Evolutionary conservation across 805 yeast genomes (phyloP).

Genomic region (Cyberlindnera mycetangii): DNA sequence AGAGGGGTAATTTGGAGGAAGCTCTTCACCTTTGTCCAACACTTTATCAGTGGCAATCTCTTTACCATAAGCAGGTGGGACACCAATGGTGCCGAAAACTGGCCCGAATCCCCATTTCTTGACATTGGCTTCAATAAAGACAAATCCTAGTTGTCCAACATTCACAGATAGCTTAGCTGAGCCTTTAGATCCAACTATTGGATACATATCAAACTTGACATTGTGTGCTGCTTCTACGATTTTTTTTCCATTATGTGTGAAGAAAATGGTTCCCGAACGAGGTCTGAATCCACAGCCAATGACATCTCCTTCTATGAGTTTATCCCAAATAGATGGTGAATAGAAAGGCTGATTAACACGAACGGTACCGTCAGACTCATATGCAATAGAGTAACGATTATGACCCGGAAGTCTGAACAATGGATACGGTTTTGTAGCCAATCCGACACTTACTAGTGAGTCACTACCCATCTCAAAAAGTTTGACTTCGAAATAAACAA

Average conservation of each 20-base stretch:
- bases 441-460: constrained; percentile 65
- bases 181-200: constrained; percentile 85
- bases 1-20: constrained; percentile 69
- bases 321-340: constrained; percentile 51
- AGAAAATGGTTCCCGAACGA: constrained; percentile 81
- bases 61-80: constrained; percentile 44
- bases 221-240: constrained; percentile 80
- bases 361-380: constrained; percentile 81
- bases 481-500: constrained; percentile 42
- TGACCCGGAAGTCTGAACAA: constrained; percentile 91
- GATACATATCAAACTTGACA: constrained; percentile 69
- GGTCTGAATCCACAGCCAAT: constrained; percentile 88
- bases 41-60: constrained; percentile 46
- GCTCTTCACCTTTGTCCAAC: constrained; percentile 66
- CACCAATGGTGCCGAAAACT: constrained; percentile 40
- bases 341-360: constrained; percentile 57
- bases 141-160: constrained; percentile 80
- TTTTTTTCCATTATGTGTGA: constrained; percentile 92
- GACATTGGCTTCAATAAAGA: constrained; percentile 79
- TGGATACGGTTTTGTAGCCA: constrained; percentile 88
- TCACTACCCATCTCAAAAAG: constrained; percentile 63
- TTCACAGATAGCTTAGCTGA: constrained; percentile 84
- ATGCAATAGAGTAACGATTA: constrained; percentile 79
- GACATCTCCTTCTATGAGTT: constrained; percentile 76
- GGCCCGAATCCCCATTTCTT: constrained; percentile 77